A percentile compares a stretch with the other conserved stretches of the same genome.
Conservation (phyloP, 2,329 filamentous ascomycete genomes). For the Colletotrichum neosansevieriae region DNA sequence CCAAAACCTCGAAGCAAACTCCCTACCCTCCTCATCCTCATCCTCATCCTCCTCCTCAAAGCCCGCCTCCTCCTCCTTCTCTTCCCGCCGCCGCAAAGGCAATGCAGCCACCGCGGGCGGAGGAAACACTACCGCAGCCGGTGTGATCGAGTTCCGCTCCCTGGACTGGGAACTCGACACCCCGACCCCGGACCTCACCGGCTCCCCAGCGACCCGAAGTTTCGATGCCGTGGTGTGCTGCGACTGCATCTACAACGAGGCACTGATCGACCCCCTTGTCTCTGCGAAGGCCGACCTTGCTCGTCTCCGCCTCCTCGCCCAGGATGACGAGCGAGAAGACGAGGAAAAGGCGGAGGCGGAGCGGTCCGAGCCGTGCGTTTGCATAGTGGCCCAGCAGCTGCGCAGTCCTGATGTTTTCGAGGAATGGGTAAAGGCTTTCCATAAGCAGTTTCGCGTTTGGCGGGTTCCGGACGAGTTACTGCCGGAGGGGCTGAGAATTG, state of each 20-base stretch:
- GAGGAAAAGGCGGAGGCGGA: constrained; percentile 36
- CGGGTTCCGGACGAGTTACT: constrained; percentile 75
- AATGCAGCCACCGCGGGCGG: constrained; percentile 23
- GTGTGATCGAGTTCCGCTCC: constrained; percentile 66
- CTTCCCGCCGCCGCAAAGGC: constrained; percentile 7
- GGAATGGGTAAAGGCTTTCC: constrained; percentile 79
- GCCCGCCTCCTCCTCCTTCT: constrained; percentile 8
- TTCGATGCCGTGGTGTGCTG: constrained; percentile 86
- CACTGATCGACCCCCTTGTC: constrained; percentile 84
- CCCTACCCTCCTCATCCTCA: constrained; percentile 37
- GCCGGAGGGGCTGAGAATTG: constrained; percentile 67
- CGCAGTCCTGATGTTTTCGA: constrained; percentile 88
- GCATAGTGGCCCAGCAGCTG: constrained; percentile 89
- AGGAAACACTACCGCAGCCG: background rate
- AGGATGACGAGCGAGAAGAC: constrained; percentile 25
- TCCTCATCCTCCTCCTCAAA: constrained; percentile 16
- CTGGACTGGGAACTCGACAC: constrained; percentile 87
- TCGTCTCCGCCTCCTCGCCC: constrained; percentile 59
- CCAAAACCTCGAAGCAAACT: constrained; percentile 79
- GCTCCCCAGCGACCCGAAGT: constrained; percentile 51
- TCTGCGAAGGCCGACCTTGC: constrained; percentile 83
- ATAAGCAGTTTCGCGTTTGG: constrained; percentile 78
- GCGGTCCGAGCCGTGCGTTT: constrained; percentile 68
- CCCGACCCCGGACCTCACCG: constrained; percentile 59
- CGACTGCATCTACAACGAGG: constrained; percentile 96